Evolutionary conservation across 805 yeast genomes (phyloP).

Genomic region (Candida glaebosa): DNA sequence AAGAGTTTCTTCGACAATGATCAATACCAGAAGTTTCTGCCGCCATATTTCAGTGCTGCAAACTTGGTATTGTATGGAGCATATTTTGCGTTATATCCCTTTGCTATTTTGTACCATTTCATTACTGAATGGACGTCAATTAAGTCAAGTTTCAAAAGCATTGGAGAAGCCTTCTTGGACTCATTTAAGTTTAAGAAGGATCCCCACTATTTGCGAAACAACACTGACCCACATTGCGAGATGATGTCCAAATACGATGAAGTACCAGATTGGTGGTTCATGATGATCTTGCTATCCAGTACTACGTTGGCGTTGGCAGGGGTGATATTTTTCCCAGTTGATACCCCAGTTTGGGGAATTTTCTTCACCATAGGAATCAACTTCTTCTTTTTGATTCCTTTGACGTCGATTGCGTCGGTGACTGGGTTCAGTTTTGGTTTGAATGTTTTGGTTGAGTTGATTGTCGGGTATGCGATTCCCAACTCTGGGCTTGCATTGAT

Average conservation of each 20-base stretch:
- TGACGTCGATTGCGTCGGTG: conserved; percentile 58
- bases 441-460: conserved; percentile 60
- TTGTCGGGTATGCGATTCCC: conserved; percentile 63
- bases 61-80: conserved; percentile 58
- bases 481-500: conserved; percentile 60
- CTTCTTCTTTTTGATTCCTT: conserved; percentile 54
- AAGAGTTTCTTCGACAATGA: conserved; percentile 42
- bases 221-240: conserved; percentile 51
- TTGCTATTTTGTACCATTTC: conserved; percentile 48
- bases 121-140: conserved; percentile 44
- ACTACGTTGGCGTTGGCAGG: conserved; percentile 42
- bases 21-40: conserved; percentile 53
- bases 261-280: conserved; percentile 75
- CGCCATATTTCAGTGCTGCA: conserved; percentile 66
- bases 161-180: conserved; percentile 27
- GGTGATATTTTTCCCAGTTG: conserved; percentile 47
- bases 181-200: conserved; percentile 18
- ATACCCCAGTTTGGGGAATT: conserved; percentile 63
- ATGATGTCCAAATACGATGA: conserved; percentile 61
- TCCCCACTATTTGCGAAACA: conserved; percentile 12
- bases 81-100: conserved; percentile 53
- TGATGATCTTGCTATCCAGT: conserved; percentile 41
- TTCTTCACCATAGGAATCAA: conserved; percentile 56
- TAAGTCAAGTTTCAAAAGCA: conserved; percentile 33
- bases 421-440: conserved; percentile 59